Conservation (phyloP, 768 basidiomycete species). For the Amanita polypyramis region DNA sequence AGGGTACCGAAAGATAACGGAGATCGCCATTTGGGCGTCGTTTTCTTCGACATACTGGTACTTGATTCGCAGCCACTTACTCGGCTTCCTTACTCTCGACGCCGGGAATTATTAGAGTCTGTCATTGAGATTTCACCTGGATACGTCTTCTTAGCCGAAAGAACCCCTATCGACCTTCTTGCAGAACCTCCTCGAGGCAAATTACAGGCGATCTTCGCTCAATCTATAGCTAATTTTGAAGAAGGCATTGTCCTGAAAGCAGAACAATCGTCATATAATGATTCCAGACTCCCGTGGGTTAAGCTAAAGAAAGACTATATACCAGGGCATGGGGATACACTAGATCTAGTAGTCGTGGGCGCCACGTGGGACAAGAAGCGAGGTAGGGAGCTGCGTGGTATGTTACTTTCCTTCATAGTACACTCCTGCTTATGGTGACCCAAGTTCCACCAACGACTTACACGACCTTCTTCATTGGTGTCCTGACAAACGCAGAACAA, state of each 20-base stretch:
- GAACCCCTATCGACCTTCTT: conserved; percentile 34
- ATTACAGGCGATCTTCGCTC: conserved; percentile 37
- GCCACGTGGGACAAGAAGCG: conserved; percentile 75
- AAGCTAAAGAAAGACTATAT: conserved; percentile 90
- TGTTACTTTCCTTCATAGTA: conserved; percentile 3
- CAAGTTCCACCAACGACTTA: conserved; percentile 60
- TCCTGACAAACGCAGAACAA: conserved; percentile 38
- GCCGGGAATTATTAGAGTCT: conserved; percentile 53
- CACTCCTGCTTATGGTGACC: background rate
- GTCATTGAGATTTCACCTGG: conserved; percentile 45
- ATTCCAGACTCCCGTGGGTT: conserved; percentile 62
- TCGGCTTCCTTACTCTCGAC: conserved; percentile 40
- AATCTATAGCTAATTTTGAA: conserved; percentile 38
- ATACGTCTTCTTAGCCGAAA: conserved; percentile 52
- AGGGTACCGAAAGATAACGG: conserved; percentile 22
- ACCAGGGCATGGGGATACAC: conserved; percentile 66
- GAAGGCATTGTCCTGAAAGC: conserved; percentile 79
- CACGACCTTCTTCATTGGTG: conserved; percentile 78
- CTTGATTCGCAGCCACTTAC: conserved; percentile 54
- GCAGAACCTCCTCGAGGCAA: conserved; percentile 11
- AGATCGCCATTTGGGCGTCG: conserved; percentile 58
- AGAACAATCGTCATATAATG: conserved; percentile 56
- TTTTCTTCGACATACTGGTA: conserved; percentile 82
- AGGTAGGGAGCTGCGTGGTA: conserved; percentile 68
- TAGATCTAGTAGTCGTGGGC: conserved; percentile 72